Conservation (phyloP, 208 protist species). For the Wallacemonas sp. region DNA sequence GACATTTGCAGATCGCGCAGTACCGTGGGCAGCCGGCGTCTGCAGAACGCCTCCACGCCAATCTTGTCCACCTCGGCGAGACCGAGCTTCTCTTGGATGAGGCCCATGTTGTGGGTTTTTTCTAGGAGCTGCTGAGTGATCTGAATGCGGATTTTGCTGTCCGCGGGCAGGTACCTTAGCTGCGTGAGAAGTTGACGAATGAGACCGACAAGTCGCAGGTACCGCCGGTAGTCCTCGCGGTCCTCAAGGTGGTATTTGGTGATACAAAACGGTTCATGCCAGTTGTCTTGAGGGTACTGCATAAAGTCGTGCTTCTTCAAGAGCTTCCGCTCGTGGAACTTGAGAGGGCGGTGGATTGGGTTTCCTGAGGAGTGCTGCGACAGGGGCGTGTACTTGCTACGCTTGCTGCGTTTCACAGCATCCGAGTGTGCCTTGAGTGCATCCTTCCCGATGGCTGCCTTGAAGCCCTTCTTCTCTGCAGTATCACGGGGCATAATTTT, state of each 20-base stretch:
- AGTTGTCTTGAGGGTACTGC: constrained; percentile 91
- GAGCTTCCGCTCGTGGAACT: constrained; percentile 89
- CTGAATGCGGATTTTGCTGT: constrained; percentile 88
- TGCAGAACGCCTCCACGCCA: constrained; percentile 88
- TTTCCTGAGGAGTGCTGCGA: constrained; percentile 82
- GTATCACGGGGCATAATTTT: constrained; percentile 60
- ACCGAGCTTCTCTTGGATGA: constrained; percentile 84
- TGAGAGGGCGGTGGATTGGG: constrained; percentile 82
- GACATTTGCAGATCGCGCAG: constrained; percentile 87
- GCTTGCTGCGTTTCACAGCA: constrained; percentile 72
- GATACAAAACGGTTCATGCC: constrained; percentile 91
- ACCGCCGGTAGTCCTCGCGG: constrained; percentile 92
- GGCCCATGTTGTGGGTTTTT: constrained; percentile 90
- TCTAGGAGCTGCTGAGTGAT: constrained; percentile 91
- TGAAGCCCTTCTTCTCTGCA: constrained; percentile 46
- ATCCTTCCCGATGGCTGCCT: constrained; percentile 44
- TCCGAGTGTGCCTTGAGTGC: constrained; percentile 55
- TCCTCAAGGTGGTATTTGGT: constrained; percentile 93
- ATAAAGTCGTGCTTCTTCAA: constrained; percentile 93
- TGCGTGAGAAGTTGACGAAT: constrained; percentile 87
- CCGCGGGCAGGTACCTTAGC: constrained; percentile 83
- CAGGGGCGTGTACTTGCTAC: constrained; percentile 74
- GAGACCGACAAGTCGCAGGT: constrained; percentile 85
- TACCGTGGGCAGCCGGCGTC: constrained; percentile 85
- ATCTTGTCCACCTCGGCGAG: constrained; percentile 91